Percentiles rank a stretch among this genome's conserved stretches.
Evolutionary conservation across 202 grass and related monocot species (phyloP).

Genomic region (Carex arenaria): DNA sequence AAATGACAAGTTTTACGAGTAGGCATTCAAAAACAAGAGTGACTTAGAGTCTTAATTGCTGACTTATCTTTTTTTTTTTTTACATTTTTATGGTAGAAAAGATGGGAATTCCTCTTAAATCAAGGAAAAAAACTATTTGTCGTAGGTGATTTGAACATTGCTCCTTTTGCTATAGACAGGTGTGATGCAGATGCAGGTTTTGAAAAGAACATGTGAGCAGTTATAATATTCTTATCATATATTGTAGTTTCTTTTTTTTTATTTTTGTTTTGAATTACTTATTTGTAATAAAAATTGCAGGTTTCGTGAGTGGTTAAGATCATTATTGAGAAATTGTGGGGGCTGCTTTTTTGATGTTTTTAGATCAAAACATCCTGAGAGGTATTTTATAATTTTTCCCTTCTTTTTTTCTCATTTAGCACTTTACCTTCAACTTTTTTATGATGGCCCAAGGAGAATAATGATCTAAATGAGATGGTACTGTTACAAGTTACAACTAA

Average conservation of each 20-base stretch:
- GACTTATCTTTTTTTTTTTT: neutral
- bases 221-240: conserved; percentile 3
- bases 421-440: neutral
- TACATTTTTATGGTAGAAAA: conserved; percentile 55
- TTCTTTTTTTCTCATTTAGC: neutral
- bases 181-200: conserved; percentile 75
- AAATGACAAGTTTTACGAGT: neutral
- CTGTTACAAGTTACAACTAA: neutral
- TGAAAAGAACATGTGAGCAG: conserved; percentile 84
- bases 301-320: conserved; percentile 89
- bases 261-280: neutral
- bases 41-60: neutral
- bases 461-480: neutral
- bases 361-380: conserved; percentile 80
- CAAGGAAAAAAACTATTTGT: conserved; percentile 81
- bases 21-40: neutral
- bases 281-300: conserved; percentile 30
- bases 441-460: neutral
- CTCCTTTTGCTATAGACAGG: conserved; percentile 84
- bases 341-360: conserved; percentile 89
- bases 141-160: conserved; percentile 97
- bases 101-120: conserved; percentile 63
- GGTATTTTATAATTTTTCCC: conserved; percentile 29
- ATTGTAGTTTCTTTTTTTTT: conserved; percentile 1
- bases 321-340: conserved; percentile 62